phyloP scores from a whole-genome alignment of 2,329 filamentous ascomycete species.

The Talaromyces sp. region DNA sequence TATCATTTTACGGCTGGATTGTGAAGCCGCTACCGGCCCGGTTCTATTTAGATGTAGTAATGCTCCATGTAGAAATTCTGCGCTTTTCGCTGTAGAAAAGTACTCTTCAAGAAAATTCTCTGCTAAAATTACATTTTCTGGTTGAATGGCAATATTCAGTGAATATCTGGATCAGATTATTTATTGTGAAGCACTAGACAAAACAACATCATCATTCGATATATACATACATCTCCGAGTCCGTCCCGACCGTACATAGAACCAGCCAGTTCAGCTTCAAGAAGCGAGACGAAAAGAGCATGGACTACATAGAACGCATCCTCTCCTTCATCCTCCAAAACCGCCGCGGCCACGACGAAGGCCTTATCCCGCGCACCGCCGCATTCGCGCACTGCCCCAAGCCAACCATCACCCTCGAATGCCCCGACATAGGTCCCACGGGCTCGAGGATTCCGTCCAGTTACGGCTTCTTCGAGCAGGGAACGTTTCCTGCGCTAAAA shows the following conservation, averaged over 20 bases:
- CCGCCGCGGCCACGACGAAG: slow-evolving; percentile 8
- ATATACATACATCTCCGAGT: not conserved
- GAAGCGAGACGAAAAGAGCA: not conserved
- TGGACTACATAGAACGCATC: slow-evolving; percentile 11
- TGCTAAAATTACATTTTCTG: not conserved
- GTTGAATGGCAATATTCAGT: not conserved
- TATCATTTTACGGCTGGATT: not conserved
- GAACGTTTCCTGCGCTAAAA: slow-evolving; percentile 3
- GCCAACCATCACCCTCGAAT: slow-evolving; percentile 16
- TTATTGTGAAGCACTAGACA: not conserved
- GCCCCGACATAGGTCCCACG: slow-evolving; percentile 9
- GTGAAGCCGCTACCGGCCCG: not conserved
- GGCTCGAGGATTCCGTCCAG: slow-evolving; percentile 7
- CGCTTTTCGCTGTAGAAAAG: not conserved
- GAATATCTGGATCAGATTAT: not conserved
- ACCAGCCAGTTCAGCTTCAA: not conserved
- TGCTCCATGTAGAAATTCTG: not conserved
- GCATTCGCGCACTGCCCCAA: slow-evolving; percentile 3
- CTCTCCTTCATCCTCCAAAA: slow-evolving; percentile 1
- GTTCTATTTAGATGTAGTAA: not conserved
- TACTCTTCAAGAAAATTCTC: not conserved
- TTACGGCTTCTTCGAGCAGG: slow-evolving; percentile 5
- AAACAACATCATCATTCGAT: not conserved
- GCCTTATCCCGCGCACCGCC: slow-evolving; percentile 6
- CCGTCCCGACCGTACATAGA: not conserved